phyloP scores from a whole-genome alignment of 1,284 basidiomycete species.

The Coriolopsis trogii region DNA sequence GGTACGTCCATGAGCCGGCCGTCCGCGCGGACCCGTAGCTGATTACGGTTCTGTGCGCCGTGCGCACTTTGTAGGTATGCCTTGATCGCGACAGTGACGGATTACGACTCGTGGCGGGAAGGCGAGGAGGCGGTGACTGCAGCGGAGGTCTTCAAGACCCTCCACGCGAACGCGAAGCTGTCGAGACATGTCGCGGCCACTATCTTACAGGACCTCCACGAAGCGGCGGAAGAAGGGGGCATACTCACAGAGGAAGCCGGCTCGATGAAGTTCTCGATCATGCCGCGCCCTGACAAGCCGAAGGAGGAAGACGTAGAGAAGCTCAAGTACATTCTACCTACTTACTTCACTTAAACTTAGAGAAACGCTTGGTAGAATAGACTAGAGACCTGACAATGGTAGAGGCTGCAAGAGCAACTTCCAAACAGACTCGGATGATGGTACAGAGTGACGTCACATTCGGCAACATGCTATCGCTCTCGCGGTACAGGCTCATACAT shows the following conservation, averaged over 20 bases:
- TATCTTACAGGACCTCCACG: constrained; percentile 80
- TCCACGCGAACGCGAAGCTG: constrained; percentile 84
- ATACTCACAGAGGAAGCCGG: constrained; percentile 72
- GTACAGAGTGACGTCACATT: too few relatives aligned
- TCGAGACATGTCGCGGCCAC: constrained; percentile 76
- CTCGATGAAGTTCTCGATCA: constrained; percentile 83
- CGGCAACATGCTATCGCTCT: too few relatives aligned
- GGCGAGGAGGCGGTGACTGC: constrained; percentile 86
- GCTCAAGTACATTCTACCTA: constrained; percentile 62
- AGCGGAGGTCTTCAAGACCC: constrained; percentile 86
- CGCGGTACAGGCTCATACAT: too few relatives aligned
- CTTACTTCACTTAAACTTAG: not conserved
- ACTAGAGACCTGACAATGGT: too few relatives aligned
- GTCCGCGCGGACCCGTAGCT: too few relatives aligned
- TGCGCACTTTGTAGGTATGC: constrained; percentile 86
- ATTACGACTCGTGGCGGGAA: constrained; percentile 91
- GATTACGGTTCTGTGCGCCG: too few relatives aligned
- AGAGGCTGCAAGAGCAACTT: too few relatives aligned
- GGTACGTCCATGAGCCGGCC: constrained; percentile 66
- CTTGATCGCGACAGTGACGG: constrained; percentile 87
- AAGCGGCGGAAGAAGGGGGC: constrained; percentile 51
- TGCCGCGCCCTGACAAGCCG: constrained; percentile 71
- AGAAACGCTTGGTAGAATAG: too few relatives aligned
- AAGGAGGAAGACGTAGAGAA: constrained; percentile 72
- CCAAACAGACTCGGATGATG: not conserved